Percentiles rank a stretch among this genome's conserved stretches.
phyloP scores from a whole-genome alignment of 2,329 filamentous ascomycete genomes.

The Scleromitrula shiraiana region DNA sequence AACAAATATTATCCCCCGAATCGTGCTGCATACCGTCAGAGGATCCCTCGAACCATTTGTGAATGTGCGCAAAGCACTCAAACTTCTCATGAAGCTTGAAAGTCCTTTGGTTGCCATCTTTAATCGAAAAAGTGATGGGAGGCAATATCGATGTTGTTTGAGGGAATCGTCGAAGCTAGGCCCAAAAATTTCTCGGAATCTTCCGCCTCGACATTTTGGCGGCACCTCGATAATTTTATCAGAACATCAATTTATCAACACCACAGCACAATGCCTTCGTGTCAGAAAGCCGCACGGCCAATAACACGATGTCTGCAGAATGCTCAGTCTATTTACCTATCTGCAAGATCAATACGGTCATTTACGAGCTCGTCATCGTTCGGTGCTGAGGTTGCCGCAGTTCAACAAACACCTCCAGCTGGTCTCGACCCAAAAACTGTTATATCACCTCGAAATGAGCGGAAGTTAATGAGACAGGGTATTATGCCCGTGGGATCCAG shows the following conservation, averaged over 20 bases:
- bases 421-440: constrained; percentile 62
- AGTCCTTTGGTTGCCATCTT: constrained; percentile 29
- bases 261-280: constrained; percentile 44
- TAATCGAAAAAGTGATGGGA: constrained; percentile 11
- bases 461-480: constrained; percentile 58
- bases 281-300: constrained; percentile 50
- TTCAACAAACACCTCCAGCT: constrained; percentile 30
- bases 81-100: constrained; percentile 24
- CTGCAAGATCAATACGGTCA: constrained; percentile 21
- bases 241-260: constrained; percentile 15
- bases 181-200: constrained; percentile 21
- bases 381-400: constrained; percentile 28
- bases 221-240: constrained; percentile 22
- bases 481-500: constrained; percentile 73
- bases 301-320: constrained; percentile 45
- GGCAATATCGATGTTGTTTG: constrained; percentile 14
- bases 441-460: constrained; percentile 54
- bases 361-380: constrained; percentile 31
- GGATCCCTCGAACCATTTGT: constrained; percentile 30
- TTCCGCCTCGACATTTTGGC: constrained; percentile 12
- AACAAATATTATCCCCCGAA: neutral
- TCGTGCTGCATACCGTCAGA: constrained; percentile 29
- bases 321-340: constrained; percentile 25
- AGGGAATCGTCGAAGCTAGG: constrained; percentile 13
- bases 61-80: constrained; percentile 22